Conservation (phyloP, 2,329 filamentous ascomycete genomes). For the Herpotrichia juniperi region DNA sequence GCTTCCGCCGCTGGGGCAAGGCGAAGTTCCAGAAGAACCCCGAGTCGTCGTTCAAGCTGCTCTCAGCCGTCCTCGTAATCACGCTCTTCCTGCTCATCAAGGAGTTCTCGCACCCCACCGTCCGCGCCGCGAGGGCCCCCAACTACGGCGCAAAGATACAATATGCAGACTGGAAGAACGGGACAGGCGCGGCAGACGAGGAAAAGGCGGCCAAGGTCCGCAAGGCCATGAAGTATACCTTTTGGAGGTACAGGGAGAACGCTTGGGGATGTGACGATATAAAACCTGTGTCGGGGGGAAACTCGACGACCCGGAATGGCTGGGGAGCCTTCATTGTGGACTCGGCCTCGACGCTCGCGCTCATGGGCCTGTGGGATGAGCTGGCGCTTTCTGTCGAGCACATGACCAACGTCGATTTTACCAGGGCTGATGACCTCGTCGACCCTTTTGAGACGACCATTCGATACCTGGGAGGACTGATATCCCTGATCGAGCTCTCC, state of each 20-base stretch:
- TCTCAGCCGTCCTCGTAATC: conserved; percentile 47
- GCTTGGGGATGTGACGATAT: conserved; percentile 51
- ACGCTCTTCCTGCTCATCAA: conserved; percentile 49
- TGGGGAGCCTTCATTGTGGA: conserved; percentile 53
- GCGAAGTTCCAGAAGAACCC: conserved; percentile 47
- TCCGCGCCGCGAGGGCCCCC: conserved; percentile 19
- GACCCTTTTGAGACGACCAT: conserved; percentile 52
- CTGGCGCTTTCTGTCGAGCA: conserved; percentile 46
- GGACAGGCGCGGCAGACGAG: conserved; percentile 41
- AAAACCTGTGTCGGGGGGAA: conserved; percentile 44
- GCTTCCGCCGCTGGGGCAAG: conserved; percentile 45
- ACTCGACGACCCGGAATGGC: conserved; percentile 44
- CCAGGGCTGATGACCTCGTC: conserved; percentile 39
- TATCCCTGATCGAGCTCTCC: conserved; percentile 49
- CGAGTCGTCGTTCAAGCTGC: conserved; percentile 49
- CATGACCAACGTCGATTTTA: conserved; percentile 47
- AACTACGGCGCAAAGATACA: conserved; percentile 39
- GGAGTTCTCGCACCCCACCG: conserved; percentile 40
- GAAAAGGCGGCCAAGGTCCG: conserved; percentile 40
- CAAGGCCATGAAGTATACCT: conserved; percentile 49
- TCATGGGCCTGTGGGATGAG: conserved; percentile 53
- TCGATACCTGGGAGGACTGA: conserved; percentile 47
- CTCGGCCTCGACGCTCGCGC: conserved; percentile 45
- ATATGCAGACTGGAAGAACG: conserved; percentile 39
- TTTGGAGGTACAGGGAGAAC: conserved; percentile 45